Base-by-base conservation (phyloP, 768 basidiomycete species). In the Phylloporus arenicola region DNA sequence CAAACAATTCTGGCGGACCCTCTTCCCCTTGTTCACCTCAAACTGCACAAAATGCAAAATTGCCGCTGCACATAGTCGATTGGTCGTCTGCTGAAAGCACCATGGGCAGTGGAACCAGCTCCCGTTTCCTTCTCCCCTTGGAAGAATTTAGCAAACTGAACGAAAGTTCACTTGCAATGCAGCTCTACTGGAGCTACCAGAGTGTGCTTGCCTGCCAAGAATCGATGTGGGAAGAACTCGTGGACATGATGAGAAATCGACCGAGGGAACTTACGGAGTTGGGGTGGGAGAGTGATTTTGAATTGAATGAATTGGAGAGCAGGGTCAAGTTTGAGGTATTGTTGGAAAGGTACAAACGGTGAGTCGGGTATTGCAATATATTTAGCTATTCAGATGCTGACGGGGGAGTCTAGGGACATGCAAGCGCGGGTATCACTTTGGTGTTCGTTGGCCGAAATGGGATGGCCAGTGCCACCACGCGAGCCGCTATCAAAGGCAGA, bases 141-240 rank as follows among this genome's bases (percentile, higher is more conserved):
- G 72, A 74, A 27, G 72, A 72, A 47, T 65, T 83, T 5, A 67
- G 68, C 48, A 64, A 64, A 24, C 62, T 84, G 54, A 80, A 69
- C 51, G 79, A 83, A 47, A 75, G 81, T 39, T 81, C 82, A 2
- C 72, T 84, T 25, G 83, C 83, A 0, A 84, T 86, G 82, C 84
- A 87, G 50, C 73, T 87, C 4, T 80, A 84, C 57, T 72, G 75
- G 53, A 77, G 80, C n/a, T 85, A 78, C 53, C 77, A 81, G 56
- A 64, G 68, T 17, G 80, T 87, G 8, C 62, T 84, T 12, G 82
- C 81, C 12, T 84, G 82, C 56, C 78, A 83, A 63, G 85, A 86
- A 59, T 78, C 83, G 25, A 84, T 87, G 83, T 87, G 84, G 84
- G 84, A 86, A 53, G 83, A 84, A 48, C 71, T 87, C 43, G 76